Percentiles rank a stretch among this genome's conserved stretches.
phyloP scores from a whole-genome alignment of 2,329 filamentous ascomycete genomes.

The Alternaria gansuensis region DNA sequence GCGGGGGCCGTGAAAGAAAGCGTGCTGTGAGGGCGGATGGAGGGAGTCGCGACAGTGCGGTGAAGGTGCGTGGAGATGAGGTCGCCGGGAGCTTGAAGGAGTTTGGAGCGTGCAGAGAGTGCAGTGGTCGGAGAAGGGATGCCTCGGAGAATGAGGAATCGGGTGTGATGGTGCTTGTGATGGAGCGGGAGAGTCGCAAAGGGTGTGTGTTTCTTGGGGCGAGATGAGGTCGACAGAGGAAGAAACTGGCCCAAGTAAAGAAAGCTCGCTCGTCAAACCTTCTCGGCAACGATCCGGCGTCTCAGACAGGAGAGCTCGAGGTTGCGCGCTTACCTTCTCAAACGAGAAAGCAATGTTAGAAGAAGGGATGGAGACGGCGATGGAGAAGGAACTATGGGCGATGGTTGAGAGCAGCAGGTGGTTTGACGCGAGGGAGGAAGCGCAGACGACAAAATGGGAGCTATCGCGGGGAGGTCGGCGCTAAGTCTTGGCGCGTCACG shows the following conservation, averaged over 20 bases:
- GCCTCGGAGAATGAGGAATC: conserved; percentile 37
- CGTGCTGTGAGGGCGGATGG: conserved; percentile 74
- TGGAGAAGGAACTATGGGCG: conserved; percentile 33
- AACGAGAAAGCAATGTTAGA: conserved; percentile 28
- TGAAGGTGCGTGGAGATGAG: conserved; percentile 45
- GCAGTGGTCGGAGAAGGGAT: conserved; percentile 41
- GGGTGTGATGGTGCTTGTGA: conserved; percentile 44
- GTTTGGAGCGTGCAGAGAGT: conserved; percentile 48
- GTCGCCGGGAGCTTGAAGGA: conserved; percentile 47
- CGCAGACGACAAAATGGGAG: conserved; percentile 31
- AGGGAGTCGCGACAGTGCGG: conserved; percentile 43
- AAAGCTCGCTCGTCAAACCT: conserved; percentile 54
- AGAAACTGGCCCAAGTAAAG: conserved; percentile 50
- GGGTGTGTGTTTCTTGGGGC: conserved; percentile 35
- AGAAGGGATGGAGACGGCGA: conserved; percentile 26
- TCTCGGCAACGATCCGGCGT: conserved; percentile 42
- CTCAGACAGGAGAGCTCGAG: conserved; percentile 34
- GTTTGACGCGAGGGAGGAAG: conserved; percentile 31
- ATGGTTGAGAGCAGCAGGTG: conserved; percentile 25
- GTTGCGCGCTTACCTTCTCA: conserved; percentile 32
- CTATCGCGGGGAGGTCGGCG: conserved; percentile 28
- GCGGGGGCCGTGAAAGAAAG: conserved; percentile 89
- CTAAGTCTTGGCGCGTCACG: conserved; percentile 35
- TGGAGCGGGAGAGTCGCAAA: conserved; percentile 43
- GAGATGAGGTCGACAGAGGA: conserved; percentile 44